A percentile compares a stretch with the other conserved stretches of the same genome.
These are phyloP conservation scores for Lipomyces orientalis DNA, from an alignment of 805 yeast genomes.

Conservation along the genomic window DNA sequence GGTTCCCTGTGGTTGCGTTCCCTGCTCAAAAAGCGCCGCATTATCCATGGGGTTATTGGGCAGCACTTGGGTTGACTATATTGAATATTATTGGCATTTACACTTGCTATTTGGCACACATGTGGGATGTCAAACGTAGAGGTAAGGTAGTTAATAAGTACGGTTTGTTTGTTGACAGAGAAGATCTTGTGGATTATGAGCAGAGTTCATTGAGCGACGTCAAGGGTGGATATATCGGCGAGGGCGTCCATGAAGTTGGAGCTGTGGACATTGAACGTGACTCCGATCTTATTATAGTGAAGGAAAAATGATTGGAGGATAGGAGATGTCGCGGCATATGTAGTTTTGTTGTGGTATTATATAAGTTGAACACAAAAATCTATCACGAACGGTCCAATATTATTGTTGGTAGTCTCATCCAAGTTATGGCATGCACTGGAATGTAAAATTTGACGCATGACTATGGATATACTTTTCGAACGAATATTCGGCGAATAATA, in stretches of 20 bases:
- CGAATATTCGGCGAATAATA: no score
- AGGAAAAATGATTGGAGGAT: not conserved
- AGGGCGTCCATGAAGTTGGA: not conserved
- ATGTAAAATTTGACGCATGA: no score
- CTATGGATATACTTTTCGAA: no score
- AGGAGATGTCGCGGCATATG: no score
- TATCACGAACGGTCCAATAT: no score
- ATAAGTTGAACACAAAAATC: no score
- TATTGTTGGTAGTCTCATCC: no score
- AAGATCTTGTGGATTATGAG: slow-evolving; percentile 8
- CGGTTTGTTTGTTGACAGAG: slow-evolving; percentile 29
- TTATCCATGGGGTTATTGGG: slow-evolving; percentile 38
- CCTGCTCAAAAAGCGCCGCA: slow-evolving; percentile 47
- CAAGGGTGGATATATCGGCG: not conserved
- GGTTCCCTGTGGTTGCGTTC: slow-evolving; percentile 47
- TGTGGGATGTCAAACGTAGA: slow-evolving; percentile 24
- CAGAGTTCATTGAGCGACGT: not conserved
- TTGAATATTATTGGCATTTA: slow-evolving; percentile 22
- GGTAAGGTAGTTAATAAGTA: slow-evolving; percentile 29
- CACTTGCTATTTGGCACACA: slow-evolving; percentile 21
- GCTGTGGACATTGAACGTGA: slow-evolving; percentile 16
- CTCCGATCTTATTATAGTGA: slow-evolving; percentile 13
- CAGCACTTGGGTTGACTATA: slow-evolving; percentile 22
- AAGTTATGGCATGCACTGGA: no score
- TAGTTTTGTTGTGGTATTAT: no score